Base-by-base conservation (phyloP, 768 basidiomycete genomes). In the Hemileccinum impolitum region DNA sequence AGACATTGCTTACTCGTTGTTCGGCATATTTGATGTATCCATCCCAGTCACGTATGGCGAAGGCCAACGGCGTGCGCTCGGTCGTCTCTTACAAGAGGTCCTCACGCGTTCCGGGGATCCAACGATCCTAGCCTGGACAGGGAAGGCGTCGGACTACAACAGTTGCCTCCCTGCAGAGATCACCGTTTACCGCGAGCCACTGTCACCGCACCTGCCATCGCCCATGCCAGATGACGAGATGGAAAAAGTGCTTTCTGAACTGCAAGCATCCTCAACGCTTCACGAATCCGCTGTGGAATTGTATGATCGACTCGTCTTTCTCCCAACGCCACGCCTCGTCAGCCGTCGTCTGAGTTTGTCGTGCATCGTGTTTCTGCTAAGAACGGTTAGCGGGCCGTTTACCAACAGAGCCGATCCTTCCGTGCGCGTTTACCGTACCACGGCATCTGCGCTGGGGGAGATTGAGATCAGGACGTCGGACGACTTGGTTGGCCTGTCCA, bases 1-100 rank as follows among this genome's bases (percentile, higher is more conserved):
- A 47, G 64, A 66, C 21, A 47, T 50, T 0, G 60, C 63, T 11
- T 66, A 66, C 48, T 65, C 58, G 1, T 30, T 66, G 17, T 47
- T 67, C 35, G 65, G 63, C 1, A 54, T 66, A 21, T 58, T 66
- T 26, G 50, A 60, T 14, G 52, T 58, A 13, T 40, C 48, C 1
- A 44, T 66, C 3, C 52, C 53, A 3, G 39, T 58, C 25, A 44
- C 32, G 6, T 66, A 66, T 23, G 65, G 65, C 3, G 63, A 65
- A 35, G 60, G 63, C 9, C 44, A 53, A 32, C 34, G 43, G 12
- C 48, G 52, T n/a, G 64, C 64, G 0, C 54, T 65, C 17, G 52
- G 56, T 6, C 54, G 65, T 17, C 55, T 67, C 6, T 40, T 61
- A 10, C 41, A 52, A 15, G 48, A 51, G 17, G 43, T 61, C 13